phyloP scores from a whole-genome alignment of 2,329 filamentous ascomycete species.

The Tolypocladium nubicola region DNA sequence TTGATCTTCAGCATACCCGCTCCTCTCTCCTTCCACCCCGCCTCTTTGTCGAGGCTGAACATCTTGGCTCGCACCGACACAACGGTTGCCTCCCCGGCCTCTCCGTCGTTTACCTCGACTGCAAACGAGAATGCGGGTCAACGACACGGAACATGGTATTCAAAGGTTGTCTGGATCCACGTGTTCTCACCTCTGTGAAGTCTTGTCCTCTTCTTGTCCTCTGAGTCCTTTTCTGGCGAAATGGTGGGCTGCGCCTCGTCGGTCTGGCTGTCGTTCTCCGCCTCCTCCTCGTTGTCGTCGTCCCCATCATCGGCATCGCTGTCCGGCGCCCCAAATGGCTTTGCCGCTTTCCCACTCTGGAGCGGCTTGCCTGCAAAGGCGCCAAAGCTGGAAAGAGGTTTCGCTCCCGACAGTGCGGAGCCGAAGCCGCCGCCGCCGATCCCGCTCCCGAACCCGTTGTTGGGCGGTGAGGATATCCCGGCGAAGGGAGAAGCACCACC shows the following conservation, averaged over 20 bases:
- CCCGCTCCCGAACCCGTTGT: constrained; percentile 38
- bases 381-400: constrained; percentile 57
- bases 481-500: constrained; percentile 36
- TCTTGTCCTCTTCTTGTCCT: constrained; percentile 55
- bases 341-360: constrained; percentile 50
- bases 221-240: constrained; percentile 43
- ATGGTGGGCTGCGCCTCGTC: constrained; percentile 34
- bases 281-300: constrained; percentile 24
- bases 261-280: constrained; percentile 29
- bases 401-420: constrained; percentile 26
- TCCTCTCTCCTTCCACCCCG: constrained; percentile 84
- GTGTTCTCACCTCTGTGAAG: constrained; percentile 56
- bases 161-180: not conserved
- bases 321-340: constrained; percentile 68
- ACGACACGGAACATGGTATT: not conserved
- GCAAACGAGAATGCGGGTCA: not conserved
- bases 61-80: constrained; percentile 74
- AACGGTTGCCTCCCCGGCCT: constrained; percentile 69
- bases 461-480: constrained; percentile 26
- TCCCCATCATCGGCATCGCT: constrained; percentile 46
- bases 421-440: constrained; percentile 26
- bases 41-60: constrained; percentile 62
- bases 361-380: constrained; percentile 40
- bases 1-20: constrained; percentile 80
- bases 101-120: constrained; percentile 74